phyloP scores from a whole-genome alignment of 352 stramenopile species.

The Thalassiosira exigua region DNA sequence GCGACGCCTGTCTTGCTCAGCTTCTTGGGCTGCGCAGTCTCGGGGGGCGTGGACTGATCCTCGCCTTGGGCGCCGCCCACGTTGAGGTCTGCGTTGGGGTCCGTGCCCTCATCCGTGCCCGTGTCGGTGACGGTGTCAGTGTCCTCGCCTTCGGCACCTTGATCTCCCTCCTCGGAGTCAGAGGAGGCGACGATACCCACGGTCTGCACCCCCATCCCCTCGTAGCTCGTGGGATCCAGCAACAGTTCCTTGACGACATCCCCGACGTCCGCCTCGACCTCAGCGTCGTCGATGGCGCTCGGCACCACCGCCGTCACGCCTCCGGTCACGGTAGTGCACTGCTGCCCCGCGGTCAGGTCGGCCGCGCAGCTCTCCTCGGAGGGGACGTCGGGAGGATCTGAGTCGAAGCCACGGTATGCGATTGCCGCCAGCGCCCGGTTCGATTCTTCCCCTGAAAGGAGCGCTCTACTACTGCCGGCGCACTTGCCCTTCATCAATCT shows the following conservation, averaged over 20 bases:
- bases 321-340: constrained; percentile 28
- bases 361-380: neutral
- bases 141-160: constrained; percentile 2
- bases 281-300: constrained; percentile 10
- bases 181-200: constrained; percentile 15
- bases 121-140: neutral
- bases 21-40: too few relatives aligned
- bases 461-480: neutral
- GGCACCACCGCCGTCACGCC: constrained; percentile 25
- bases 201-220: constrained; percentile 9
- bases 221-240: constrained; percentile 7
- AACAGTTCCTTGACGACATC: constrained; percentile 15
- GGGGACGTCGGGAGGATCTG: constrained; percentile 35
- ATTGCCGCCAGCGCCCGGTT: too few relatives aligned
- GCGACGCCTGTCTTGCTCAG: constrained; percentile 26
- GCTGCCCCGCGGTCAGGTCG: neutral
- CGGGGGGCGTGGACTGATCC: too few relatives aligned
- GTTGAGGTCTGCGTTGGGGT: neutral
- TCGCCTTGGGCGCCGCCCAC: too few relatives aligned
- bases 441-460: too few relatives aligned
- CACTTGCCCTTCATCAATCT: constrained; percentile 34
- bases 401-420: constrained; percentile 44
- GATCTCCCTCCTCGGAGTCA: too few relatives aligned
- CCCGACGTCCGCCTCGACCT: constrained; percentile 23
- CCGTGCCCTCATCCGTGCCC: constrained; percentile 5